Evolutionary conservation across 73 alveolate species (phyloP), one percentile per base, ranked within the genome.

Genomic region (Paramecium primaurelia): DNA sequence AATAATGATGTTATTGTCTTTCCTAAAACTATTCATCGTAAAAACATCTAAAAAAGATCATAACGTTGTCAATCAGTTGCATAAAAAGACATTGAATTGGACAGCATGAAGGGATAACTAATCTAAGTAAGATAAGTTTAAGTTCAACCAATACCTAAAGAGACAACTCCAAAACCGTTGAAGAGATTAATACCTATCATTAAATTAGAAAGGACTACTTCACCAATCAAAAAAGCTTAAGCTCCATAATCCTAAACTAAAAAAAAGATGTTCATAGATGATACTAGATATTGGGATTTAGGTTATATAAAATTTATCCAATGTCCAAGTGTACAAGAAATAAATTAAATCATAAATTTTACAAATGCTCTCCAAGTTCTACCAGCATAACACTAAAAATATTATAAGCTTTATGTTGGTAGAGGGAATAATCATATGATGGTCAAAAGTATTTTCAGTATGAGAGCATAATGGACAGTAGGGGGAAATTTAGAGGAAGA

Each of bases 381-480:
- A 44, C 91, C 91, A 44, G 91, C 91, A 4, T 42, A 20, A 80
- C 91, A 80, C 49, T 49, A 80, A 47, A 80, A 80, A 80, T 80
- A 80, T 14, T 80, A 80, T 49, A 80, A 80, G 26, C 32, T 80
- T 11, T 80, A 80, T 80, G 91, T 80, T 80, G 91, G 91, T 9
- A 80, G 91, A 80, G 91, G 91, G 12, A 80, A 80, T 45, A 80
- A 80, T 80, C 91, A 80, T 26, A 80, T 80, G 91, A 44, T 80
- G 73, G 75, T 80, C 3, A 80, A 80, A 36, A 44, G 91, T 25
- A 45, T 80, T 12, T 80, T 80, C 45, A 80, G 58, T 26, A 32
- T 80, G 58, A 44, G 75, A 26, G 36, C 36, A 14, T 42, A 80
- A 20, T 80, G 91, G 91, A 80, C 91, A 0, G 71, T 49, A 4